A percentile compares a stretch with the other conserved stretches of the same genome.
Evolutionary conservation across 768 basidiomycete genomes (phyloP).

Genomic region (Tylopilus rubrobrunneus): DNA sequence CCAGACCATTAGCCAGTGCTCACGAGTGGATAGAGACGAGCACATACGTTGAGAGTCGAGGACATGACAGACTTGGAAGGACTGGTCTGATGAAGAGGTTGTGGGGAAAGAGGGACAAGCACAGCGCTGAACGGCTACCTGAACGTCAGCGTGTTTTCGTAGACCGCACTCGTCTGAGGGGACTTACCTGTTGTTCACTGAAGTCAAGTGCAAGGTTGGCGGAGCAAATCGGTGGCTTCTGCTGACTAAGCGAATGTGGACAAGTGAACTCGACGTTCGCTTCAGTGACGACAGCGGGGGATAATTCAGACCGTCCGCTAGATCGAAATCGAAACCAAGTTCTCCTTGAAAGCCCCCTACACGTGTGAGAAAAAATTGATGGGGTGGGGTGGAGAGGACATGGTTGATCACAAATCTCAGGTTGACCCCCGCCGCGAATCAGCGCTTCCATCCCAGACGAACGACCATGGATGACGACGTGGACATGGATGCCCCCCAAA

Average conservation of each 20-base stretch:
- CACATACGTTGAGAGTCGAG: conserved; percentile 76
- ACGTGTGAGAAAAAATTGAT: too few relatives aligned
- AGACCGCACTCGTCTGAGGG: not conserved
- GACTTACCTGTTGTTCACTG: conserved; percentile 10
- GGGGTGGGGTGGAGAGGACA: too few relatives aligned
- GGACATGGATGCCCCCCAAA: conserved; percentile 80
- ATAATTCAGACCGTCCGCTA: too few relatives aligned
- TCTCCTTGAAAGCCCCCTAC: too few relatives aligned
- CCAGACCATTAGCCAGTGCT: conserved; percentile 1
- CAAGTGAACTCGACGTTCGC: not conserved
- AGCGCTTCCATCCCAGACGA: not conserved
- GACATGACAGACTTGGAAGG: conserved; percentile 47
- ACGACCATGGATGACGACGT: conserved; percentile 38
- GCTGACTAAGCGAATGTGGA: conserved; percentile 29
- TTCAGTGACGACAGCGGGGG: too few relatives aligned
- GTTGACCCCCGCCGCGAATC: not conserved
- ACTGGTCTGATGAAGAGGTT: conserved; percentile 6
- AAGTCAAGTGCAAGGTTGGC: conserved; percentile 14
- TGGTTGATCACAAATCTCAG: not conserved
- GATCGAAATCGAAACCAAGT: too few relatives aligned
- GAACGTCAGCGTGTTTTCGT: not conserved
- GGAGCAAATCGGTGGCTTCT: conserved; percentile 28
- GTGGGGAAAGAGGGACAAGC: conserved; percentile 6
- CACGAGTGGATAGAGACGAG: not conserved
- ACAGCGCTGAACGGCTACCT: conserved; percentile 14